These are phyloP conservation scores for Pleoardoris graminearum DNA, from an alignment of 2,329 filamentous ascomycete genomes.

Conservation along the genomic window DNA sequence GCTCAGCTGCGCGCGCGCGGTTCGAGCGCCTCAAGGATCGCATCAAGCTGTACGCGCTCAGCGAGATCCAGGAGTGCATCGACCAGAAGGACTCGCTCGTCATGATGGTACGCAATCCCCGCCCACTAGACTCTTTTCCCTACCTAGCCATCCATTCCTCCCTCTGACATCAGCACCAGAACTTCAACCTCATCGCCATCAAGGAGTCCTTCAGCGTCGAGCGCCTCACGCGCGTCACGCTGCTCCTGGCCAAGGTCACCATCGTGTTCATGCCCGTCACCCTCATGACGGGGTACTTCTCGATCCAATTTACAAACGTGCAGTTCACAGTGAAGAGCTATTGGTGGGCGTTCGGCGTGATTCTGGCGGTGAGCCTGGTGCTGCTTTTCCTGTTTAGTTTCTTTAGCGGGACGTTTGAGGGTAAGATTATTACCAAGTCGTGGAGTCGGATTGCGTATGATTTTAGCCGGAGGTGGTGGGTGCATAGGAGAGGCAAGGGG, in stretches of 20 bases:
- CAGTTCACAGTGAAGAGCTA: slow-evolving; percentile 66
- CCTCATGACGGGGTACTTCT: slow-evolving; percentile 76
- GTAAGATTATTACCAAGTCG: slow-evolving; percentile 55
- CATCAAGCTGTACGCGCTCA: slow-evolving; percentile 63
- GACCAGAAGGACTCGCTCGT: slow-evolving; percentile 72
- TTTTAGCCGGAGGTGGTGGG: slow-evolving; percentile 29
- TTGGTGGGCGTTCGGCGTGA: slow-evolving; percentile 68
- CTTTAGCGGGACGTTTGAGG: slow-evolving; percentile 61
- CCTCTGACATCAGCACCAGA: slow-evolving; percentile 51
- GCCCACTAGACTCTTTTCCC: background rate
- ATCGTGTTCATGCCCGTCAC: slow-evolving; percentile 76
- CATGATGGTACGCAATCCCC: slow-evolving; percentile 59
- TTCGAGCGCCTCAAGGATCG: slow-evolving; percentile 64
- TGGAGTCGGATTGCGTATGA: slow-evolving; percentile 39
- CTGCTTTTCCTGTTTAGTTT: slow-evolving; percentile 61
- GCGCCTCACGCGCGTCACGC: slow-evolving; percentile 70
- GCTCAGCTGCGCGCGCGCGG: slow-evolving; percentile 57
- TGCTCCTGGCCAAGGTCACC: slow-evolving; percentile 73
- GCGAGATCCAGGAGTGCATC: slow-evolving; percentile 65
- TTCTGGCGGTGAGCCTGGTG: slow-evolving; percentile 63
- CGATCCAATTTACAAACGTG: slow-evolving; percentile 63
- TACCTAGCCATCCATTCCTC: background rate
- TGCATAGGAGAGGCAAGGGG: slow-evolving; percentile 24
- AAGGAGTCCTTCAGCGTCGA: slow-evolving; percentile 75
- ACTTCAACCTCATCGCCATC: slow-evolving; percentile 76